Evolutionary conservation across 1,284 basidiomycete genomes (phyloP).

Genomic region (Trichosporon faecale): DNA sequence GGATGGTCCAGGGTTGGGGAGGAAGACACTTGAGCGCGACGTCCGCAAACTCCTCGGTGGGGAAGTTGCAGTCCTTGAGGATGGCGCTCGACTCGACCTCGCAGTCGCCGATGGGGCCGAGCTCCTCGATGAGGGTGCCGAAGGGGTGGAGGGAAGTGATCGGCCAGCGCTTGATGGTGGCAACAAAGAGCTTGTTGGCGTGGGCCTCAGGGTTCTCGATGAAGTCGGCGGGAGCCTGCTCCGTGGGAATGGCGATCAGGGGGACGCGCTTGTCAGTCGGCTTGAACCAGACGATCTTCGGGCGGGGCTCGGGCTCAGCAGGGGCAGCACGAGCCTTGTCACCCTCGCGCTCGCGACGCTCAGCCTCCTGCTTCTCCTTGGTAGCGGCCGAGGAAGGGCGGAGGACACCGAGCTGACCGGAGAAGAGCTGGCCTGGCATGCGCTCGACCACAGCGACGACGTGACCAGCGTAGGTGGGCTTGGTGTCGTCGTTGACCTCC

Average conservation of each 20-base stretch:
- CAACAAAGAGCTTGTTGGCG: slow-evolving; percentile 87
- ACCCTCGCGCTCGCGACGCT: slow-evolving; percentile 91
- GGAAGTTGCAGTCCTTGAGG: slow-evolving; percentile 97
- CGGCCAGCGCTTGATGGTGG: slow-evolving; percentile 90
- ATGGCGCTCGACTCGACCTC: slow-evolving; percentile 97
- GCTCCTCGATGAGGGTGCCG: slow-evolving; percentile 94
- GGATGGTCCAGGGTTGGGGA: slow-evolving; percentile 78
- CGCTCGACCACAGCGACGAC: slow-evolving; percentile 97
- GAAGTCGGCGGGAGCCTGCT: slow-evolving; percentile 95
- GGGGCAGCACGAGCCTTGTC: slow-evolving; percentile 56
- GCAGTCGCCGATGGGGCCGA: slow-evolving; percentile 96
- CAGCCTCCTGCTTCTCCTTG: slow-evolving; percentile 98
- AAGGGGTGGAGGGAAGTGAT: slow-evolving; percentile 96
- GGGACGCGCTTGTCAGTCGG: slow-evolving; percentile 99
- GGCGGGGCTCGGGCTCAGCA: slow-evolving; percentile 72
- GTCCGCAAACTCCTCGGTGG: slow-evolving; percentile 86
- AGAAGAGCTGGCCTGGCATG: slow-evolving; percentile 98
- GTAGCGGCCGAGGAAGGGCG: slow-evolving; percentile 97
- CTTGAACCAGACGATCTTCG: slow-evolving; percentile 99
- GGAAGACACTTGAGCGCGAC: slow-evolving; percentile 95
- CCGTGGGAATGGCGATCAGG: slow-evolving; percentile 97
- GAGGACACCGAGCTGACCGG: slow-evolving; percentile 89
- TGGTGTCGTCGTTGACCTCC: slow-evolving; percentile 94
- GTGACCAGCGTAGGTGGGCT: slow-evolving; percentile 82
- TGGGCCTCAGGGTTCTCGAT: slow-evolving; percentile 91